Evolutionary conservation across 495 filamentous ascomycete species (phyloP), one percentile per base, ranked within the genome.

Genomic region (Xylaria castorea): DNA sequence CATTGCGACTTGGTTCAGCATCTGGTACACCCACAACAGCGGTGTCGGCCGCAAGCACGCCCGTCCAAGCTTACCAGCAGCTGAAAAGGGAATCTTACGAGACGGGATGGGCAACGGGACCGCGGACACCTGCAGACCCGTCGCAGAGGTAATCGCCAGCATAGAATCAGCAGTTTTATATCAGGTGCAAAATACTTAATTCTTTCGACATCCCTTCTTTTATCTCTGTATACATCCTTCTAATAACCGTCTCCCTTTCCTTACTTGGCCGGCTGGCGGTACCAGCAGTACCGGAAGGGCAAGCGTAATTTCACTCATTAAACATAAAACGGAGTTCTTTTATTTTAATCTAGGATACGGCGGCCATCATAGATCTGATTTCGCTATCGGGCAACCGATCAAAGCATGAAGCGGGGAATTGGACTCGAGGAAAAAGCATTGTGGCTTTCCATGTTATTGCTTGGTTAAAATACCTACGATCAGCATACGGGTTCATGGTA

Each of bases 31-130:
- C 77, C 42, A 79, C 73, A 22, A 78, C 77, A 11, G 74, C 71
- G 1, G 72, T 77, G 6, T 74, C 74, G 22, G 74, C 76, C 22
- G 71, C 75, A 50, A 74, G 71, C 65, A 77, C 78, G 16, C 81
- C 79, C 6, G 72, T 74, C 11, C 75, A 74, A 53, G 74, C 68
- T 64, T 82, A 79, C 53, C 51, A 75, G 6, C 71, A 79, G 32
- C 78, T 79, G 22, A 78, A 78, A 62, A 77, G 77, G 36, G 75
- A 80, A 30, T 71, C 79, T 3, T 81, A 83, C 42, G 85, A 86
- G 70, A 83, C 82, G 20, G 85, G 84, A 20, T 86, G 84, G 84
- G 84, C 81, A 34, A 84, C 82, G 1, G 81, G 78, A 25, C 73
- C 79, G 27, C 75, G 80, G 51, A 75, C 76, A 16, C 76, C 77